phyloP scores from a whole-genome alignment of 1,139 yeast species.

The Geotrichum klebahnii region DNA sequence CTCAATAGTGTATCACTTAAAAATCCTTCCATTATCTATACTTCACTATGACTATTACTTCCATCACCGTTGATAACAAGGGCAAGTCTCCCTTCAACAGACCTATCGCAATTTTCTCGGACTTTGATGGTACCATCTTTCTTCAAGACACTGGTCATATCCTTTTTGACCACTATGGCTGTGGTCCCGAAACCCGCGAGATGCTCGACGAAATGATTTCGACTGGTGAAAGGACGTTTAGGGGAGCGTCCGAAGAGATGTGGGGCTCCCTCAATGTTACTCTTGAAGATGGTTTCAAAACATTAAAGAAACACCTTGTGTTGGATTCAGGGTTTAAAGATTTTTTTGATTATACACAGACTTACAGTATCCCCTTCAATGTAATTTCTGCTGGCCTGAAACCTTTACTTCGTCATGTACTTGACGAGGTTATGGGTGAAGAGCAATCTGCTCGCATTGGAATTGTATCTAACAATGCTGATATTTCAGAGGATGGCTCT shows the following conservation, averaged over 20 bases:
- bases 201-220: conserved; percentile 41
- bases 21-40: too few species aligned
- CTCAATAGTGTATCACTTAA: too few species aligned
- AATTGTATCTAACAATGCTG: conserved; percentile 58
- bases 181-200: conserved; percentile 42
- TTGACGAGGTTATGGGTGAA: conserved; percentile 54
- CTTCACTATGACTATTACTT: neutral
- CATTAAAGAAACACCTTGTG: conserved; percentile 49
- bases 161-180: conserved; percentile 44
- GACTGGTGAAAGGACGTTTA: conserved; percentile 38
- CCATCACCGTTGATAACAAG: conserved; percentile 18
- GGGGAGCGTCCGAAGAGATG: conserved; percentile 45
- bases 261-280: conserved; percentile 46
- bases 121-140: conserved; percentile 47
- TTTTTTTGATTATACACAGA: conserved; percentile 53
- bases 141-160: conserved; percentile 47
- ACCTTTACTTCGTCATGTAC: conserved; percentile 58
- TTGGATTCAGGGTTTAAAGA: conserved; percentile 59
- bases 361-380: conserved; percentile 53
- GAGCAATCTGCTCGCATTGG: conserved; percentile 54
- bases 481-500: conserved; percentile 42
- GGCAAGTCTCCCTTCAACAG: conserved; percentile 24
- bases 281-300: conserved; percentile 53
- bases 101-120: conserved; percentile 41
- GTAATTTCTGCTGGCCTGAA: conserved; percentile 68